Conservation (phyloP, 2,329 filamentous ascomycete species). For the Pseudogymnoascus sp. region DNA sequence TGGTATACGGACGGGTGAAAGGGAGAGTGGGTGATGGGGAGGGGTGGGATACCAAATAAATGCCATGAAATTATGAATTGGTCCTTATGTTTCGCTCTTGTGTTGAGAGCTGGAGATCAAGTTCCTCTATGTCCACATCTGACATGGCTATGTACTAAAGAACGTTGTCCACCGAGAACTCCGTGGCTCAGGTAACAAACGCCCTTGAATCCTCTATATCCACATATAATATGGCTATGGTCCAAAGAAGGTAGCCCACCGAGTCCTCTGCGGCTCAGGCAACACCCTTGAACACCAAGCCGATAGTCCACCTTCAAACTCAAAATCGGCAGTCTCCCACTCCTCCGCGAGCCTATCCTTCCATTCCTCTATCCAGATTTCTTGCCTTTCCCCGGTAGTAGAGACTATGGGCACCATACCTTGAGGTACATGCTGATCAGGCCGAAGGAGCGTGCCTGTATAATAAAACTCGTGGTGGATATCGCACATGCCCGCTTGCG, state of each 20-base stretch:
- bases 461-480: neutral
- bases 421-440: neutral
- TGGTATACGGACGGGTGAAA: neutral
- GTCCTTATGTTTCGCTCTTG: neutral
- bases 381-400: neutral
- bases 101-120: neutral
- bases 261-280: neutral
- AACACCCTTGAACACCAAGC: neutral
- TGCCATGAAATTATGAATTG: neutral
- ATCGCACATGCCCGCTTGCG: neutral
- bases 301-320: neutral
- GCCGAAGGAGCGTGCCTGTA: neutral
- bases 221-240: neutral
- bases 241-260: neutral
- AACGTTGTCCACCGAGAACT: too few relatives aligned
- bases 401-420: neutral
- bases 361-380: constrained; percentile 1
- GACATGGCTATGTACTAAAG: too few relatives aligned
- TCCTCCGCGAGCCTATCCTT: neutral
- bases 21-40: neutral
- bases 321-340: neutral
- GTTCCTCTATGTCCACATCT: neutral
- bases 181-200: too few relatives aligned
- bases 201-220: too few relatives aligned
- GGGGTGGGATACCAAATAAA: constrained; percentile 3